These are phyloP conservation scores for Calonectria pseudoturangicola DNA, from an alignment of 2,329 filamentous ascomycete genomes.

Conservation along the genomic window DNA sequence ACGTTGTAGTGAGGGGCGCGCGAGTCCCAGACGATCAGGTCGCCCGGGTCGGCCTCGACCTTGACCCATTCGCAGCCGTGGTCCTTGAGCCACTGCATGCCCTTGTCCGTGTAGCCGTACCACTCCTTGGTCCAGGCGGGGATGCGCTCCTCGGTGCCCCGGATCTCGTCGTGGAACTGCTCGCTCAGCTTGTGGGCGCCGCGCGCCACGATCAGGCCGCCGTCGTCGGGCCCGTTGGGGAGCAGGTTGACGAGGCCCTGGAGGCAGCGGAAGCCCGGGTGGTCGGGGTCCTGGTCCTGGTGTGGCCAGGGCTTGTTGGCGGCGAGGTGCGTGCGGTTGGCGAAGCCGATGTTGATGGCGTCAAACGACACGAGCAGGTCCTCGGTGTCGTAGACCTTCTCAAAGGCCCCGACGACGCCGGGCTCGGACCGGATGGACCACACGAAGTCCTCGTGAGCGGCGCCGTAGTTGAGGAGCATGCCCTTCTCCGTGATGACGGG, in stretches of 20 bases:
- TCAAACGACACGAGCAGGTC: conserved; percentile 70
- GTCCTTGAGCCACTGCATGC: conserved; percentile 62
- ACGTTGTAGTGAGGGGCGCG: conserved; percentile 65
- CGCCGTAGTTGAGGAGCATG: conserved; percentile 67
- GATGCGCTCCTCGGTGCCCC: conserved; percentile 59
- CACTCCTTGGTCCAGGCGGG: conserved; percentile 60
- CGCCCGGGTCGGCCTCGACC: conserved; percentile 64
- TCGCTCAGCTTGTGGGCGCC: conserved; percentile 50
- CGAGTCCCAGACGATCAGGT: conserved; percentile 64
- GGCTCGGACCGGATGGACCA: conserved; percentile 68
- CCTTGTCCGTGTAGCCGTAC: conserved; percentile 60
- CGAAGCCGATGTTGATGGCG: conserved; percentile 62
- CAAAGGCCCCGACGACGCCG: conserved; percentile 67
- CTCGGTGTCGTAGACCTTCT: conserved; percentile 65
- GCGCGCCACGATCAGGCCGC: conserved; percentile 58
- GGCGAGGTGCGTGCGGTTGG: conserved; percentile 60
- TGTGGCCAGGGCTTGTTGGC: conserved; percentile 51
- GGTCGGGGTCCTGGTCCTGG: conserved; percentile 50
- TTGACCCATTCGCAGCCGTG: conserved; percentile 59
- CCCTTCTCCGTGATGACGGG: conserved; percentile 64
- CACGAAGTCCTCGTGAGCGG: conserved; percentile 68
- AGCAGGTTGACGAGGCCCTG: conserved; percentile 70
- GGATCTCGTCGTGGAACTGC: conserved; percentile 59
- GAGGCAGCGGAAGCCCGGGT: conserved; percentile 67
- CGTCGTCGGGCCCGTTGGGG: conserved; percentile 59